Evolutionary conservation across 306 rosid species (phyloP).

Genomic region (Vicia sativa): DNA sequence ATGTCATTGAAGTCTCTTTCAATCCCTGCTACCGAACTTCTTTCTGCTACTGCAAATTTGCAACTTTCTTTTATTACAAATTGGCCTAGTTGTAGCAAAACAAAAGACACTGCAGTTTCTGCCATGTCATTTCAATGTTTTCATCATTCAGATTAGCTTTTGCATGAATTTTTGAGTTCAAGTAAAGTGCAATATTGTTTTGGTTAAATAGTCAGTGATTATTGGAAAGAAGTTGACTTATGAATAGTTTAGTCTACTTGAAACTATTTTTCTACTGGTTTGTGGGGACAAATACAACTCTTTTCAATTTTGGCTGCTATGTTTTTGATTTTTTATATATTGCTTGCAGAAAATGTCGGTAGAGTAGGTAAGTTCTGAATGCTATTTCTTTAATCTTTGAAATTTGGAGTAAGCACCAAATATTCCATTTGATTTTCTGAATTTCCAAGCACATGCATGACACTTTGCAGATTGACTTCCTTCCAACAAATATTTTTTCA

Average conservation of each 20-base stretch:
- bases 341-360: background rate
- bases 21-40: background rate
- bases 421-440: too few relatives aligned
- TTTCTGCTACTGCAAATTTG: background rate
- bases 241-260: background rate
- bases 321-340: background rate
- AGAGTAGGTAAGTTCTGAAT: background rate
- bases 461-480: too few relatives aligned
- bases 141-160: background rate
- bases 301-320: background rate
- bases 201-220: too few relatives aligned
- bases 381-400: background rate
- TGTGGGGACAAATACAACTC: background rate
- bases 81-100: background rate
- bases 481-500: too few relatives aligned
- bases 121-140: slow-evolving; percentile 1
- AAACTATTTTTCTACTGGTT: background rate
- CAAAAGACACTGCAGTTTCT: background rate
- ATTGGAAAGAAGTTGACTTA: background rate
- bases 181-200: background rate
- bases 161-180: background rate
- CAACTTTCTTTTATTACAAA: background rate
- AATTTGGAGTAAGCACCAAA: background rate
- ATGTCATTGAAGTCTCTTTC: background rate
- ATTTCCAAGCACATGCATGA: too few relatives aligned